phyloP scores from a whole-genome alignment of 2,329 filamentous ascomycete species.

The Thielaviopsis populi region DNA sequence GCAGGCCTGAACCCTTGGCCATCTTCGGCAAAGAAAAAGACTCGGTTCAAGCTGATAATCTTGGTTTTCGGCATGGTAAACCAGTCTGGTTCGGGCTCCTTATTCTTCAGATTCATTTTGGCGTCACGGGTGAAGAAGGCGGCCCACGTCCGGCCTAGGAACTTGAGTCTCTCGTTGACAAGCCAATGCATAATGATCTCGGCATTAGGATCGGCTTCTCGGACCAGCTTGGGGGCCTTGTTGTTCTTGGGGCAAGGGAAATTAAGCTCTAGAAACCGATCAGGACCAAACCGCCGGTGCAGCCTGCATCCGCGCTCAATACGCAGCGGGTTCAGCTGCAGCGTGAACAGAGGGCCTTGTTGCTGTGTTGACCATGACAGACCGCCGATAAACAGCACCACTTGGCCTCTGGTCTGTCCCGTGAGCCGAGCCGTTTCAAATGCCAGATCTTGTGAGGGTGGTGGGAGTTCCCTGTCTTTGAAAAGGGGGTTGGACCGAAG shows the following conservation, averaged over 20 bases:
- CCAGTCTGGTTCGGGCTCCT: slow-evolving; percentile 15
- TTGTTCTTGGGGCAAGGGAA: slow-evolving; percentile 31
- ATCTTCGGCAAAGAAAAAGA: slow-evolving; percentile 42
- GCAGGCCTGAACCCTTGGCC: slow-evolving; percentile 29
- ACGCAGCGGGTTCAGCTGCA: slow-evolving; percentile 34
- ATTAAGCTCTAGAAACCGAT: slow-evolving; percentile 42
- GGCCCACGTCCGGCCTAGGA: slow-evolving; percentile 34
- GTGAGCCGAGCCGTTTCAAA: slow-evolving; percentile 32
- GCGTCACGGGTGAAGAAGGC: slow-evolving; percentile 32
- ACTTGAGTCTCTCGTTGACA: slow-evolving; percentile 25
- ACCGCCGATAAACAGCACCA: slow-evolving; percentile 30
- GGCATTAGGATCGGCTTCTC: slow-evolving; percentile 18
- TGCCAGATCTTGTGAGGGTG: slow-evolving; percentile 28
- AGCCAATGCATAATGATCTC: slow-evolving; percentile 29
- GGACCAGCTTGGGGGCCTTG: slow-evolving; percentile 21
- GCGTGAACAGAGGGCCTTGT: slow-evolving; percentile 29
- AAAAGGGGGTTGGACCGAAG: slow-evolving; percentile 30
- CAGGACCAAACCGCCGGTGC: slow-evolving; percentile 39
- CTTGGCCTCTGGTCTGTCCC: slow-evolving; percentile 25
- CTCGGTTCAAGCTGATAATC: slow-evolving; percentile 27
- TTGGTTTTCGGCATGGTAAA: slow-evolving; percentile 22
- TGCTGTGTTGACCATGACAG: slow-evolving; percentile 26
- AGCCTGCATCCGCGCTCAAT: slow-evolving; percentile 38
- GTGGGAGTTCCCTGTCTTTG: slow-evolving; percentile 32
- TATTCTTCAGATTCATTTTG: slow-evolving; percentile 27